Percentiles rank a stretch among this genome's conserved stretches.
Evolutionary conservation across 2,329 filamentous ascomycete species (phyloP).

Genomic region (Paramyrothecium roridum): DNA sequence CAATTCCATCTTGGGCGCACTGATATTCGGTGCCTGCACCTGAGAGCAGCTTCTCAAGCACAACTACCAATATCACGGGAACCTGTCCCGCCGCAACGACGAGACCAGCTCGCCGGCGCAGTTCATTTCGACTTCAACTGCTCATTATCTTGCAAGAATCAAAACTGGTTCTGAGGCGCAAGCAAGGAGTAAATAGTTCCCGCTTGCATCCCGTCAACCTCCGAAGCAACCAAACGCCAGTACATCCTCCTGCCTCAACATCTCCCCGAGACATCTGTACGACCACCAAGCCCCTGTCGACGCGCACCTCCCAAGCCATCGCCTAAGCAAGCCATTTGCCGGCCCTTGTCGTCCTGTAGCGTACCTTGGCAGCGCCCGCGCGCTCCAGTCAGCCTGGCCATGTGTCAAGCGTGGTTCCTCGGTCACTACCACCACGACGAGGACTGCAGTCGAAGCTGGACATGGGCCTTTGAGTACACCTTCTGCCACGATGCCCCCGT

Average conservation of each 20-base stretch:
- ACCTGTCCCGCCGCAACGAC: no score
- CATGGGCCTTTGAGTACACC: not conserved
- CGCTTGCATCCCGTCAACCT: no score
- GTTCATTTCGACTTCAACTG: no score
- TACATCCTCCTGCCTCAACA: not conserved
- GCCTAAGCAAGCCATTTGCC: not conserved
- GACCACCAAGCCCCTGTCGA: not conserved
- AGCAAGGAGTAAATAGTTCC: no score
- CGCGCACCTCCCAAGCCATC: not conserved
- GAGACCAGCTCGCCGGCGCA: no score
- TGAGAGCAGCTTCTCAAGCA: no score
- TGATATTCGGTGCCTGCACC: no score
- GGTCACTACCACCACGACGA: not conserved
- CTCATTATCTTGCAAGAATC: no score
- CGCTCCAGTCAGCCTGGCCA: not conserved
- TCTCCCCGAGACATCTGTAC: not conserved
- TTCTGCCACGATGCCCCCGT: slow-evolving; percentile 8
- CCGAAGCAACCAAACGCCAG: no score
- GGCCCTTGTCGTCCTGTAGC: not conserved
- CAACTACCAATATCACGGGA: no score
- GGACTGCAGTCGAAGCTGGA: not conserved
- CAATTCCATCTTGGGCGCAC: no score
- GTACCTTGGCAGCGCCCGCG: not conserved
- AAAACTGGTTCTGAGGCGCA: no score
- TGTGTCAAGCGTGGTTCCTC: not conserved